Percentiles rank a stretch among this genome's conserved stretches.
phyloP scores from a whole-genome alignment of 2,329 filamentous ascomycete species.

The Penicillium sp. region DNA sequence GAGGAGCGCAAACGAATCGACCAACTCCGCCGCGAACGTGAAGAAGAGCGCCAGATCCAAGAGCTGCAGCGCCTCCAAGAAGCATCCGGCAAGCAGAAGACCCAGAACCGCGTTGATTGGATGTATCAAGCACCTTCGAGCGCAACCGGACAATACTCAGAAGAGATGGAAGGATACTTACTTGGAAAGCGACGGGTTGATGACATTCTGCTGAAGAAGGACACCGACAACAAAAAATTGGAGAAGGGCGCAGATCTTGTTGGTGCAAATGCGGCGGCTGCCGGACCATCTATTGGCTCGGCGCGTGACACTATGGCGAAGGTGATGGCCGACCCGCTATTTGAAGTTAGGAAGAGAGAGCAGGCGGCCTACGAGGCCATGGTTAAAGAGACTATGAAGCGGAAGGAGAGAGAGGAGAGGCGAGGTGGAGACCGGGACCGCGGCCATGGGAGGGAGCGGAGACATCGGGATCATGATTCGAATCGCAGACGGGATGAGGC shows the following conservation, averaged over 20 bases:
- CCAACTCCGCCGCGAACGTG: conserved; percentile 86
- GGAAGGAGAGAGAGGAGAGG: conserved; percentile 24
- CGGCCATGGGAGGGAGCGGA: conserved; percentile 19
- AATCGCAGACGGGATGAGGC: conserved; percentile 25
- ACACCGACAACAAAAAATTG: conserved; percentile 71
- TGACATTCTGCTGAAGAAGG: conserved; percentile 72
- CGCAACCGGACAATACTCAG: conserved; percentile 68
- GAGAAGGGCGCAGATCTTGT: conserved; percentile 63
- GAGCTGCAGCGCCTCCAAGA: conserved; percentile 90
- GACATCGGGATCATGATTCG: conserved; percentile 23
- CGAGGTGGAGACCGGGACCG: conserved; percentile 18
- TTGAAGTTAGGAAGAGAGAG: conserved; percentile 92
- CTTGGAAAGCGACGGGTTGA: conserved; percentile 92
- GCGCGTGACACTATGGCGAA: conserved; percentile 80
- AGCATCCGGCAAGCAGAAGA: conserved; percentile 78
- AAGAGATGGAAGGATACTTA: conserved; percentile 92
- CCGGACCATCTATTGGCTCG: conserved; percentile 62
- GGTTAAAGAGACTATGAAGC: conserved; percentile 47
- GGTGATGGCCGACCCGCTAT: conserved; percentile 83
- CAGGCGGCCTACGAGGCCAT: conserved; percentile 70
- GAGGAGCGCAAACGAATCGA: conserved; percentile 94
- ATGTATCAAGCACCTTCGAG: conserved; percentile 90
- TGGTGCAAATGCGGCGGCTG: conserved; percentile 16
- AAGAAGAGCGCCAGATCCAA: conserved; percentile 89
- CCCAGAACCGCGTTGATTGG: conserved; percentile 87